Evolutionary conservation across 768 basidiomycete genomes (phyloP), one percentile per base, ranked within the genome.

Genomic region (Rubroboletus satanas): DNA sequence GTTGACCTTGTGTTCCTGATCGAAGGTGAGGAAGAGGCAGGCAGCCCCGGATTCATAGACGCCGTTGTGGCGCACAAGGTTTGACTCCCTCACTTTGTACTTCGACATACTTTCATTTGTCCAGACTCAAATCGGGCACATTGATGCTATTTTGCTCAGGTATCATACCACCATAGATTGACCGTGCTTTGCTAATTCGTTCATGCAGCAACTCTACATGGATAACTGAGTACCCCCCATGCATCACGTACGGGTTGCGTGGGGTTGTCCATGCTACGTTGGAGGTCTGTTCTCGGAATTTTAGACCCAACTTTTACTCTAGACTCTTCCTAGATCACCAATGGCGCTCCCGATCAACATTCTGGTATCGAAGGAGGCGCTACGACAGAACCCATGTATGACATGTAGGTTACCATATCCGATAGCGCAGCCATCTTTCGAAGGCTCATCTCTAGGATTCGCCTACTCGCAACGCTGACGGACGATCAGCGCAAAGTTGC

Each of bases 11-110:
- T 98, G 6, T 84, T 98, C 67, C 71, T 98, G 49, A 84, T 98
- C 15, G 97, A 99, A 72, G 97, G 97, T 0, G 96, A 98, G 67
- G 97, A 97, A 67, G 97, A 99, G 69, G 84, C 83, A n/a, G 96
- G 96, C 1, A 96, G 93, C 66, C 70, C 77, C 5, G 93, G 95
- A 0, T 95, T 99, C 64, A 79, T 75, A 37, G 83, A 90, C n/a
- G 81, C 88, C 2, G 88, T 98, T 10, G 64, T 74, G 52, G 79
- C 76, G 52, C 77, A 93, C 70, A 93, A 91, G 82, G 92, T 88
- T 55, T 43, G 67, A 41, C 32, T 44, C 5, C 15, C 12, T 51
- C 44, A 33, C 32, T 41, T 37, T 42, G 45, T 9, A 17, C 12
- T 52, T 33, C 29, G 36, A 45, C 39, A 42, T 50, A 14, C 48